Base-by-base conservation (phyloP, 2,329 filamentous ascomycete species). In the Penicillium sp. region DNA sequence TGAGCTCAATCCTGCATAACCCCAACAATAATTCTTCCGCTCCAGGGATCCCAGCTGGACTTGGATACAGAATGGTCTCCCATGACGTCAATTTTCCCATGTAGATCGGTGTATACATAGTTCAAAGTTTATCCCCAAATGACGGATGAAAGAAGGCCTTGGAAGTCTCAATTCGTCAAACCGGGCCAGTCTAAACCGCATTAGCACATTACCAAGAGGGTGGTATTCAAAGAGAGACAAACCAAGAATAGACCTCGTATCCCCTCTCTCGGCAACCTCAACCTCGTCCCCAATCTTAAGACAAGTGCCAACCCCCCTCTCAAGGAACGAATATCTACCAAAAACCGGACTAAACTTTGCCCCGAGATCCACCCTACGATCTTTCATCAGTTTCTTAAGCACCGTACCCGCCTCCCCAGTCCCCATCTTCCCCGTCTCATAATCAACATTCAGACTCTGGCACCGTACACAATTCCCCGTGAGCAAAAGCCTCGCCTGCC, bases 401-500 rank as follows among this genome's bases (percentile, higher is more conserved):
- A 89, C 80, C 38, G 74, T 77, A n/a, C 85, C 86, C 34, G 75
- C 70, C 64, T 85, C 83, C 2, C 83, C 84, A 1, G 75, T 73
- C 0, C 81, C 84, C 40, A 77, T 74, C 47, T 79, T 81, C 6
- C 89, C 89, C 0, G 85, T 89, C 21, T 74, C 67, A 67, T 89
- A 90, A 73, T 91, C 86, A 54, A 92, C 83, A 71, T 90, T 91
- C 57, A 91, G 75, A 56, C 86, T 89, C 29, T 78, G 74, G 70
- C 89, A 92, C 38, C 89, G 79, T 32, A 79, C 81, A 67, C 88
- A 92, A 69, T 91, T 89, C 48, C 83, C 84, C 32, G 87, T 91
- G 29, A 91, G 75, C 5, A 81, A 67, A 6, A 91, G 74, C 39
- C 73, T 74, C 13, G 61, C 47, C 8, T 51, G 47, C 7, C 36